Evolutionary conservation across 371 early-diverging fungal species (phyloP).

Genomic region (Mucor plumbeus): DNA sequence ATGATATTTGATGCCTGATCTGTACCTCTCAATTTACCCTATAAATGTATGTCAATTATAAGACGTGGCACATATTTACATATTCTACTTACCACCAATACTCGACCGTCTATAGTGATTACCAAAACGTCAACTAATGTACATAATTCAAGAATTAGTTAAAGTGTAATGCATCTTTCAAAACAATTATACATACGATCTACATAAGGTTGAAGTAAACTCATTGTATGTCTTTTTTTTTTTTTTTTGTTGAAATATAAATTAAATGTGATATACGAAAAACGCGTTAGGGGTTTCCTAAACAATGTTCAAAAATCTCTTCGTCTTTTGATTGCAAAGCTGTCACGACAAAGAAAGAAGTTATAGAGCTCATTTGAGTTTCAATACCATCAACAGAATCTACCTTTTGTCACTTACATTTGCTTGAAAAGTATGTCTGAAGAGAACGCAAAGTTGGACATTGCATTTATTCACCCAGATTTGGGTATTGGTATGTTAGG

Average conservation of each 20-base stretch:
- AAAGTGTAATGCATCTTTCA: background rate
- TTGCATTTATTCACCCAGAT: constrained; percentile 92
- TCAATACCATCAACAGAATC: background rate
- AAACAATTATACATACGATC: constrained; percentile 25
- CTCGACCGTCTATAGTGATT: constrained; percentile 66
- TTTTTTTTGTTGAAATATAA: background rate
- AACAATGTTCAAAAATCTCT: background rate
- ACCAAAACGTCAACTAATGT: constrained; percentile 52
- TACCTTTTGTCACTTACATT: background rate
- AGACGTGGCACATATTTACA: background rate
- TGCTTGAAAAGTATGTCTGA: constrained; percentile 16
- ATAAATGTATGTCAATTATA: background rate
- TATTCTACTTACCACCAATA: constrained; percentile 54
- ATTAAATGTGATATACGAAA: background rate
- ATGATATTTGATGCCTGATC: constrained; percentile 85
- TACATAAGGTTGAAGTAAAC: constrained; percentile 45
- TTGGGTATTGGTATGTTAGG: constrained; percentile 77
- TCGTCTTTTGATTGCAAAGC: background rate
- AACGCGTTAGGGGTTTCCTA: constrained; percentile 2
- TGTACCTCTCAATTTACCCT: constrained; percentile 78
- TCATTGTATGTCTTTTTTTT: constrained; percentile 20
- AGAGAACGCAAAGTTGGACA: constrained; percentile 22
- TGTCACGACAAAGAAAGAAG: background rate
- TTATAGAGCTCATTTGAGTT: background rate
- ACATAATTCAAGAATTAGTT: background rate